Percentiles rank a stretch among this genome's conserved stretches.
phyloP scores from a whole-genome alignment of 1,284 basidiomycete species.

The Cryptococcus sp. region DNA sequence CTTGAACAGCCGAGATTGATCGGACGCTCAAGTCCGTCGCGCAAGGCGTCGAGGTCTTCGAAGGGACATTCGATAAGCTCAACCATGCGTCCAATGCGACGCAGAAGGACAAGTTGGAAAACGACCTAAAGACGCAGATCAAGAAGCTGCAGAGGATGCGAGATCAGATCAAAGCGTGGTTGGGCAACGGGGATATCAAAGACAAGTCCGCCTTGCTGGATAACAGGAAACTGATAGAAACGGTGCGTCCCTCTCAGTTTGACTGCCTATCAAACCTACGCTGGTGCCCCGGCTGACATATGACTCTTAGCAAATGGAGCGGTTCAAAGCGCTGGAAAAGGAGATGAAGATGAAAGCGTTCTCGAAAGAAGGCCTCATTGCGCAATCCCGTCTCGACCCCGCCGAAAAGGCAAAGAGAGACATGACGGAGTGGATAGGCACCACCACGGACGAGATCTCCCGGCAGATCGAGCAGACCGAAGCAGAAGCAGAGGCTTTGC shows the following conservation, averaged over 20 bases:
- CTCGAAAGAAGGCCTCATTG: conserved; percentile 96
- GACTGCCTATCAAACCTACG: too few species aligned
- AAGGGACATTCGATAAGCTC: conserved; percentile 96
- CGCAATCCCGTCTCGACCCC: conserved; percentile 91
- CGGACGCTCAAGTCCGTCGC: conserved; percentile 91
- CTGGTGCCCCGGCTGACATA: too few species aligned
- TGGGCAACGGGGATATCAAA: conserved; percentile 97
- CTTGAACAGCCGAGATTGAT: conserved; percentile 82
- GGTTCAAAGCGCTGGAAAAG: conserved; percentile 99
- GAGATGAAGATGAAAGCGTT: conserved; percentile 99
- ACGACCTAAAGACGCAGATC: conserved; percentile 94
- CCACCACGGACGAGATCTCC: conserved; percentile 85
- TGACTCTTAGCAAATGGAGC: conserved; percentile 93
- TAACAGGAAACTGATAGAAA: conserved; percentile 94
- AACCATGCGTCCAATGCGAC: conserved; percentile 83
- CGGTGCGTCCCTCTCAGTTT: conserved; percentile 62
- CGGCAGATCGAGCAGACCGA: conserved; percentile 93
- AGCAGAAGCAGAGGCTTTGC: conserved; percentile 87
- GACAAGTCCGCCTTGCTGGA: conserved; percentile 94
- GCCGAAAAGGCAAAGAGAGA: conserved; percentile 96
- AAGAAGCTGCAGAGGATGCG: conserved; percentile 98
- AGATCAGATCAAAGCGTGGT: conserved; percentile 99
- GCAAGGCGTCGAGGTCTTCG: conserved; percentile 92
- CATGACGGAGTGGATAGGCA: conserved; percentile 80
- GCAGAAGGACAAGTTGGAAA: conserved; percentile 95